Evolutionary conservation across 352 stramenopile species (phyloP).

Genomic region (Phytopythium cucurbitacearum): DNA sequence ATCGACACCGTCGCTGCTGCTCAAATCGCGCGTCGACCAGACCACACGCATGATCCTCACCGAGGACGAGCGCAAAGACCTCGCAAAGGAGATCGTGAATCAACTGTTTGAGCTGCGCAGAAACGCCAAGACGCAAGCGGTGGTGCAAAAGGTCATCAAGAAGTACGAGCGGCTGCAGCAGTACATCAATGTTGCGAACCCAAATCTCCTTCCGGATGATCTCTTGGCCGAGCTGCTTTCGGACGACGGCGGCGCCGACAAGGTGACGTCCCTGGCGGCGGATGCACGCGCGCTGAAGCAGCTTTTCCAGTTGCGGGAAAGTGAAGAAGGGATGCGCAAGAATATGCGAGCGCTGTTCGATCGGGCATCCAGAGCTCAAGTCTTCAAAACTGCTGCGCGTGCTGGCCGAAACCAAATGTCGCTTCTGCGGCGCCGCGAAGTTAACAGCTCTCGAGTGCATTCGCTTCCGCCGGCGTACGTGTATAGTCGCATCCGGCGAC

Average conservation of each 20-base stretch:
- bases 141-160: conserved; percentile 63
- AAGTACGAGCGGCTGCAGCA: conserved; percentile 68
- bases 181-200: conserved; percentile 37
- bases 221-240: conserved; percentile 25
- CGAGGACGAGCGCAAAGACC: conserved; percentile 26
- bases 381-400: conserved; percentile 43
- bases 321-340: conserved; percentile 26
- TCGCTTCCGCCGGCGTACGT: conserved; percentile 51
- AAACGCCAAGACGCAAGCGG: conserved; percentile 40
- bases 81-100: conserved; percentile 57
- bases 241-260: conserved; percentile 19
- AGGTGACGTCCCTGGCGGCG: conserved; percentile 48
- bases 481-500: conserved; percentile 70
- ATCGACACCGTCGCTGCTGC: conserved; percentile 34
- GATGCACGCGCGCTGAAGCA: conserved; percentile 74
- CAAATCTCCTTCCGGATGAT: conserved; percentile 42
- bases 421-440: conserved; percentile 44
- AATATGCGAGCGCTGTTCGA: conserved; percentile 32
- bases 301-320: conserved; percentile 59
- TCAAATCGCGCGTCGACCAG: conserved; percentile 38
- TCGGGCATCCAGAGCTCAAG: conserved; percentile 25
- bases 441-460: conserved; percentile 22
- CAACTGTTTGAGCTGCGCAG: conserved; percentile 34
- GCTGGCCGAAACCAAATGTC: conserved; percentile 60
- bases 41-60: conserved; percentile 26